phyloP scores from a whole-genome alignment of 1,284 basidiomycete species.

The Thecaphora frezii region DNA sequence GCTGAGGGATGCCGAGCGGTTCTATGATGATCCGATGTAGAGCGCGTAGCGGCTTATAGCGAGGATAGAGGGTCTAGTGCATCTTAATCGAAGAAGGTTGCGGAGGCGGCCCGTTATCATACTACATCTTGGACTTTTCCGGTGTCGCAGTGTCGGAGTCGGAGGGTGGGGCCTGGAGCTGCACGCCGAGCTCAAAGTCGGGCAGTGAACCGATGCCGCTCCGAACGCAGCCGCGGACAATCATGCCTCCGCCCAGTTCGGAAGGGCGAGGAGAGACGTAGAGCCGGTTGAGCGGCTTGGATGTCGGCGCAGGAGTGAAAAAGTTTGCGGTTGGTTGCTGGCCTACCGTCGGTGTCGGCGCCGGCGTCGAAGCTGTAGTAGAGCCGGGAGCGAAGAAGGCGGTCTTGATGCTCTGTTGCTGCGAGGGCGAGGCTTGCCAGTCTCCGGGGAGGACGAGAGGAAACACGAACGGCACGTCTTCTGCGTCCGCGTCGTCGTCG shows the following conservation, averaged over 20 bases:
- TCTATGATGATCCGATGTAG: slow-evolving; percentile 19
- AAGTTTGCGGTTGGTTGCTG: background rate
- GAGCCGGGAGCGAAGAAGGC: background rate
- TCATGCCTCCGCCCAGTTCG: slow-evolving; percentile 45
- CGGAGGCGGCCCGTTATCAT: no score
- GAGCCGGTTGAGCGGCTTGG: slow-evolving; percentile 38
- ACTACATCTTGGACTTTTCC: background rate
- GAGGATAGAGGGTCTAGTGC: no score
- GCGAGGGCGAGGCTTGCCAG: slow-evolving; percentile 32
- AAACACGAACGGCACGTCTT: slow-evolving; percentile 41
- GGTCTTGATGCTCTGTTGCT: slow-evolving; percentile 4
- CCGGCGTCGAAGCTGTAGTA: background rate
- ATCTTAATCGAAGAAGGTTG: no score
- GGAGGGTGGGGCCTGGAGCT: slow-evolving; percentile 9
- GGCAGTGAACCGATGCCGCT: slow-evolving; percentile 23
- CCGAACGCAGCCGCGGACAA: slow-evolving; percentile 36
- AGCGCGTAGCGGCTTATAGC: no score
- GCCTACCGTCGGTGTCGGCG: background rate
- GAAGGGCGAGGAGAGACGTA: slow-evolving; percentile 41
- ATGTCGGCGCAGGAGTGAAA: background rate
- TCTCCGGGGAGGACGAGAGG: slow-evolving; percentile 50
- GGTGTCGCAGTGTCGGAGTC: slow-evolving; percentile 3
- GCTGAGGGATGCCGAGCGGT: slow-evolving; percentile 5
- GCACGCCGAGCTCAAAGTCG: slow-evolving; percentile 41
- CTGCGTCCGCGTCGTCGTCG: background rate